Evolutionary conservation across 345 rosid genomes (phyloP).

Genomic region (Linum trigynum): DNA sequence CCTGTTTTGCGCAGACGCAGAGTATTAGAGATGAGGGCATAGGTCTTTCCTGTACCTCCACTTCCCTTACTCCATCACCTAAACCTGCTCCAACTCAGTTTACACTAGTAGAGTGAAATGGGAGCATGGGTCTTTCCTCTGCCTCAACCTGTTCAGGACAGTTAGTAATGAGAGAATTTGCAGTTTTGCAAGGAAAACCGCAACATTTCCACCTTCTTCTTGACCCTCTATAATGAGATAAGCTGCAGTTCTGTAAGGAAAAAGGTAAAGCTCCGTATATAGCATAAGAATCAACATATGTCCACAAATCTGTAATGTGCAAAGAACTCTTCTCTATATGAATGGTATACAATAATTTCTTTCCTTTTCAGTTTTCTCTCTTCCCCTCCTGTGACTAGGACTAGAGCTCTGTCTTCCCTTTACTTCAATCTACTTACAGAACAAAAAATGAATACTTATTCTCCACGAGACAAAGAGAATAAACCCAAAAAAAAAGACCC

Average conservation of each 20-base stretch:
- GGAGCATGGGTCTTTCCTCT: too few relatives aligned
- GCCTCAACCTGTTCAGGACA: too few relatives aligned
- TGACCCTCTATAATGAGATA: background rate
- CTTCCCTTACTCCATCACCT: too few relatives aligned
- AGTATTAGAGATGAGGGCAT: too few relatives aligned
- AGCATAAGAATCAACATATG: background rate
- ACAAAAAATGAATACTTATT: constrained; percentile 44
- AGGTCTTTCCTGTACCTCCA: too few relatives aligned
- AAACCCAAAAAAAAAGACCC: constrained; percentile 5
- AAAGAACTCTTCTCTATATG: constrained; percentile 15
- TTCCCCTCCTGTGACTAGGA: constrained; percentile 22
- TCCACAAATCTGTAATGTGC: background rate
- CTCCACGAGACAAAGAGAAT: constrained; percentile 11
- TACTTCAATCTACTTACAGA: constrained; percentile 25
- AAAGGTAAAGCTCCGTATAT: background rate
- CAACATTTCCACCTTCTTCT: too few relatives aligned
- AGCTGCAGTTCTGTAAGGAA: background rate
- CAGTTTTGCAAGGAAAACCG: too few relatives aligned
- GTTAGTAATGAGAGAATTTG: too few relatives aligned
- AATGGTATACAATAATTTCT: constrained; percentile 17
- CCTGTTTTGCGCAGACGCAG: too few relatives aligned
- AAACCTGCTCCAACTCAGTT: too few relatives aligned
- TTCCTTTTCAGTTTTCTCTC: background rate
- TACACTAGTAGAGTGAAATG: too few relatives aligned
- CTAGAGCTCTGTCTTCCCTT: background rate